Conservation (phyloP, 2,329 filamentous ascomycete genomes). For the Cytospora leucostoma region DNA sequence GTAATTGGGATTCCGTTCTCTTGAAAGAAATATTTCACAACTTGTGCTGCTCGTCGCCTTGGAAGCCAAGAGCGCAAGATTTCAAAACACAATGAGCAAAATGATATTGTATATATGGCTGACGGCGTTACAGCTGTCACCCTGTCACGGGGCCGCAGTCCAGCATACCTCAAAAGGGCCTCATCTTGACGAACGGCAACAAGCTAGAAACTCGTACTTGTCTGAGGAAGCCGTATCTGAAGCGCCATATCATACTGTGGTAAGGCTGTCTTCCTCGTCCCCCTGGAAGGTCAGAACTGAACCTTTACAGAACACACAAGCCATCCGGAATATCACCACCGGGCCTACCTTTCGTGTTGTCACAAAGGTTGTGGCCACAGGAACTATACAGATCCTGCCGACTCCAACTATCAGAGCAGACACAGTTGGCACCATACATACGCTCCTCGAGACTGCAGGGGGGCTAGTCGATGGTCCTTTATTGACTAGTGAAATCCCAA, state of each 20-base stretch:
- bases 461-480: slow-evolving; percentile 32
- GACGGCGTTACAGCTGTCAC: slow-evolving; percentile 24
- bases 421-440: slow-evolving; percentile 39
- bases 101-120: slow-evolving; percentile 24
- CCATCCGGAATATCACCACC: slow-evolving; percentile 8
- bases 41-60: not conserved
- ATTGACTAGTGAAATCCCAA: slow-evolving; percentile 29
- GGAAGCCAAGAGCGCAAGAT: slow-evolving; percentile 5
- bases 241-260: slow-evolving; percentile 6
- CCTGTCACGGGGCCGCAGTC: slow-evolving; percentile 11
- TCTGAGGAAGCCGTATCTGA: not conserved
- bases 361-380: slow-evolving; percentile 36
- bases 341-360: slow-evolving; percentile 34
- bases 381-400: slow-evolving; percentile 40
- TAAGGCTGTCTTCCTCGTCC: not conserved
- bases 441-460: slow-evolving; percentile 35
- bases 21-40: not conserved
- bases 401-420: slow-evolving; percentile 33
- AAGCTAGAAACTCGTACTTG: not conserved
- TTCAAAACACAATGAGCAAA: not conserved
- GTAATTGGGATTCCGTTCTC: not conserved
- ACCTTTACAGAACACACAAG: slow-evolving; percentile 5
- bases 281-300: slow-evolving; percentile 2
- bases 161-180: not conserved
- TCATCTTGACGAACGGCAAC: not conserved